These are phyloP conservation scores for Sporobolomyces phaffii DNA, from an alignment of 768 basidiomycete species.

Conservation along the genomic window DNA sequence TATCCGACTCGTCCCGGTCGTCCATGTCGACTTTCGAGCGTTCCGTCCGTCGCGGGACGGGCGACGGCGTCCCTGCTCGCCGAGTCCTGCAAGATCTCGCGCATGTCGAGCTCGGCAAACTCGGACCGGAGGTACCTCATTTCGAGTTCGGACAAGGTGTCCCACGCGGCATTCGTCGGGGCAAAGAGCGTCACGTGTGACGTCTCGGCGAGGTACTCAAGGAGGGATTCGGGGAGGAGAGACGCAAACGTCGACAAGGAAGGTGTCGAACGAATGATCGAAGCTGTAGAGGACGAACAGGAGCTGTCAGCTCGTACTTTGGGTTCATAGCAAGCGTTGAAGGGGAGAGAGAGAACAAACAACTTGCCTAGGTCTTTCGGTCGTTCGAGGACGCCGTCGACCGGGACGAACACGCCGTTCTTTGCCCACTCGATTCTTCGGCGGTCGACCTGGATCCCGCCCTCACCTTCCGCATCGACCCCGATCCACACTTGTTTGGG, in stretches of 20 bases:
- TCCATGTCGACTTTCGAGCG: too few species aligned
- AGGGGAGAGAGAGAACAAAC: slow-evolving; percentile 6
- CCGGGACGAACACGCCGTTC: slow-evolving; percentile 73
- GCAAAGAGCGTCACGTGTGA: slow-evolving; percentile 81
- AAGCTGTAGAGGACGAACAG: slow-evolving; percentile 51
- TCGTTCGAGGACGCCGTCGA: slow-evolving; percentile 65
- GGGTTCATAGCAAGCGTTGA: too few species aligned
- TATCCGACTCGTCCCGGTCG: slow-evolving; percentile 46
- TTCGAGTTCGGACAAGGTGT: slow-evolving; percentile 67
- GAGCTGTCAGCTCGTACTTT: too few species aligned
- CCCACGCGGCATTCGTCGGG: slow-evolving; percentile 78
- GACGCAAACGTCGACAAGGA: slow-evolving; percentile 67
- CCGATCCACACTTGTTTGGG: slow-evolving; percentile 53
- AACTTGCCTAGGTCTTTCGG: slow-evolving; percentile 68
- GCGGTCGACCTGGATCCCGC: slow-evolving; percentile 64
- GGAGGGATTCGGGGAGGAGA: slow-evolving; percentile 58
- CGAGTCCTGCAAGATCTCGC: slow-evolving; percentile 71
- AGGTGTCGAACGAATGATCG: slow-evolving; percentile 57
- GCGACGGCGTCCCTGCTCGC: slow-evolving; percentile 50
- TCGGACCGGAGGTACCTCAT: slow-evolving; percentile 77
- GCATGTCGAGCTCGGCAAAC: slow-evolving; percentile 73
- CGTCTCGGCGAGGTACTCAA: slow-evolving; percentile 51
- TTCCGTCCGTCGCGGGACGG: slow-evolving; percentile 35
- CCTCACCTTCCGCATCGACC: slow-evolving; percentile 71
- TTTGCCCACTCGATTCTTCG: slow-evolving; percentile 53